phyloP scores from a whole-genome alignment of 2,329 filamentous ascomycete species.

The Penicillium sp. region DNA sequence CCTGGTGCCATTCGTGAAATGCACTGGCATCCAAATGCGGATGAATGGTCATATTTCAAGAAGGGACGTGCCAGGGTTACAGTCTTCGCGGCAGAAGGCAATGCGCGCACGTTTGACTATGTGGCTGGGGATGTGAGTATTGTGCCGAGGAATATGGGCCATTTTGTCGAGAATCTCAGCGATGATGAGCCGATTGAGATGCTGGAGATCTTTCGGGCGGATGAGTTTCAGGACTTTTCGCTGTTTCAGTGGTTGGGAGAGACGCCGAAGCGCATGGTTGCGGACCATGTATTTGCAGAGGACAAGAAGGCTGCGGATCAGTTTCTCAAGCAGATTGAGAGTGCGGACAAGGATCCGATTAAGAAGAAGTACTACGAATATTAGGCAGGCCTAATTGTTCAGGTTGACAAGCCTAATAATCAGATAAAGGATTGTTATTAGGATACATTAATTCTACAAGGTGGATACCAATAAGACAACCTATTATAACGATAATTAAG shows the following conservation, averaged over 20 bases:
- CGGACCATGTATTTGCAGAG: slow-evolving; percentile 62
- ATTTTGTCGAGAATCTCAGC: slow-evolving; percentile 72
- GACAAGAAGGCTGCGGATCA: slow-evolving; percentile 58
- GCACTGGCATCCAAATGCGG: slow-evolving; percentile 76
- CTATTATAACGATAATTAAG: no score
- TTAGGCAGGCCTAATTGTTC: background rate
- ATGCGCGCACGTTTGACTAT: slow-evolving; percentile 70
- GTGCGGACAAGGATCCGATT: slow-evolving; percentile 43
- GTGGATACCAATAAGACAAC: no score
- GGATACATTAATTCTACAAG: no score
- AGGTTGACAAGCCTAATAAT: no score
- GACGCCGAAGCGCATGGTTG: slow-evolving; percentile 62
- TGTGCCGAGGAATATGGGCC: slow-evolving; percentile 70
- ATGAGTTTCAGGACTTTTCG: slow-evolving; percentile 65
- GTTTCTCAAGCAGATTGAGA: slow-evolving; percentile 60
- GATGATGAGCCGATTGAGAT: slow-evolving; percentile 70
- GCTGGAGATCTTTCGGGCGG: slow-evolving; percentile 67
- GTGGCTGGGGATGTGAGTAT: slow-evolving; percentile 70
- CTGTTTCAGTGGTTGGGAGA: slow-evolving; percentile 60
- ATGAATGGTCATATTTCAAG: slow-evolving; percentile 78
- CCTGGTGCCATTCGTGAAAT: slow-evolving; percentile 70
- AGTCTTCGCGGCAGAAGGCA: slow-evolving; percentile 68
- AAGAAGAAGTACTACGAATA: slow-evolving; percentile 8
- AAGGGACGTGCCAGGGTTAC: slow-evolving; percentile 66
- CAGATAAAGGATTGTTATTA: no score